A percentile compares a stretch with the other conserved stretches of the same genome.
Evolutionary conservation across 1,284 basidiomycete genomes (phyloP).

Genomic region (Meripilus lineatus): DNA sequence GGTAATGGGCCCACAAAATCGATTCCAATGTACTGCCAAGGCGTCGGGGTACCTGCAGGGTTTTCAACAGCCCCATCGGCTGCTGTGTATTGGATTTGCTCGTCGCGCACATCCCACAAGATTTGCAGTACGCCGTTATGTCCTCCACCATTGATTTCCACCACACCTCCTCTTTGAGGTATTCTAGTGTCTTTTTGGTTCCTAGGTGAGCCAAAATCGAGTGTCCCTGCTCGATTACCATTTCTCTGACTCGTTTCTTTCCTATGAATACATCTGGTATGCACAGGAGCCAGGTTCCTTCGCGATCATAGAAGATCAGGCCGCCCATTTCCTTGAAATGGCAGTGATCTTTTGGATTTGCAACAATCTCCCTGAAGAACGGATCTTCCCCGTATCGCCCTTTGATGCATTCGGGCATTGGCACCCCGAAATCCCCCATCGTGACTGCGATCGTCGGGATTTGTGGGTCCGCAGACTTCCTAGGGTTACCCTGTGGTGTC

Average conservation of each 20-base stretch:
- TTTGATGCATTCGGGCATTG: slow-evolving; percentile 5
- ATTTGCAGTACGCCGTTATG: slow-evolving; percentile 20
- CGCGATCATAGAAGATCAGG: no score
- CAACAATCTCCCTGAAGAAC: slow-evolving; percentile 13
- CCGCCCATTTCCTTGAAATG: slow-evolving; percentile 13
- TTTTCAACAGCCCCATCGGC: slow-evolving; percentile 23
- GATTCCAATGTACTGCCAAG: slow-evolving; percentile 19
- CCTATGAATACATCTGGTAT: slow-evolving; percentile 23
- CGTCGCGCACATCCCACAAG: slow-evolving; percentile 21
- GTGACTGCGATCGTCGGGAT: no score
- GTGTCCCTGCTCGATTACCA: slow-evolving; percentile 25
- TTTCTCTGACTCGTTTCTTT: slow-evolving; percentile 17
- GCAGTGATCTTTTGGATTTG: slow-evolving; percentile 11
- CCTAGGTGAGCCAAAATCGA: slow-evolving; percentile 27
- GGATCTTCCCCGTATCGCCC: slow-evolving; percentile 11
- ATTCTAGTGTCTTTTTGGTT: slow-evolving; percentile 19
- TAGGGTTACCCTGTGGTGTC: no score
- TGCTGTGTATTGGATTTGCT: slow-evolving; percentile 21
- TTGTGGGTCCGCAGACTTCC: no score
- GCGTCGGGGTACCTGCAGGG: slow-evolving; percentile 16
- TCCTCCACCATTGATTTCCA: slow-evolving; percentile 24
- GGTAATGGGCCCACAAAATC: slow-evolving; percentile 15
- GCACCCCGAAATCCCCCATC: no score
- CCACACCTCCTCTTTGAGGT: slow-evolving; percentile 26
- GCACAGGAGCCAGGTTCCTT: slow-evolving; percentile 21